phyloP scores from a whole-genome alignment of 257 asterid species.

The Nicotiana paniculata region DNA sequence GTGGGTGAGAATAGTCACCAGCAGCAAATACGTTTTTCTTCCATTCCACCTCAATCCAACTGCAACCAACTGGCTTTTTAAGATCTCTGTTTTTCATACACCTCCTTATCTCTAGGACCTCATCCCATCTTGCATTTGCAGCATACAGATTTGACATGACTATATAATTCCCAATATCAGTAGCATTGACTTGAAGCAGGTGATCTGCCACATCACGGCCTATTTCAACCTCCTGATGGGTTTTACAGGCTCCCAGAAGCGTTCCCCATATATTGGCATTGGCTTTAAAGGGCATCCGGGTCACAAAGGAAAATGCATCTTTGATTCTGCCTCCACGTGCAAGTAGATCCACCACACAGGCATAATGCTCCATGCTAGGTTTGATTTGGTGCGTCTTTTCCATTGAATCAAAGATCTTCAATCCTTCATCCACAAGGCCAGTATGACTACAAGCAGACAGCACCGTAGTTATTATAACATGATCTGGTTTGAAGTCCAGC shows the following conservation, averaged over 20 bases:
- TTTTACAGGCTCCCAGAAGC: slow-evolving; percentile 66
- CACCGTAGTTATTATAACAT: slow-evolving; percentile 59
- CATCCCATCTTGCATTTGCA: slow-evolving; percentile 77
- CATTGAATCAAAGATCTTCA: slow-evolving; percentile 50
- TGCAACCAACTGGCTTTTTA: slow-evolving; percentile 90
- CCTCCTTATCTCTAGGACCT: slow-evolving; percentile 64
- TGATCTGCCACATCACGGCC: slow-evolving; percentile 43
- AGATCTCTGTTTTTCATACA: slow-evolving; percentile 58
- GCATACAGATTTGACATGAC: slow-evolving; percentile 74
- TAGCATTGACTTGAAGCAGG: slow-evolving; percentile 32
- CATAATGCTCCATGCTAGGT: slow-evolving; percentile 74
- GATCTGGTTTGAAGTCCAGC: slow-evolving; percentile 57
- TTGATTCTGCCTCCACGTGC: slow-evolving; percentile 63
- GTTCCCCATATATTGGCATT: slow-evolving; percentile 67
- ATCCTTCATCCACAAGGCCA: slow-evolving; percentile 69
- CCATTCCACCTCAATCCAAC: slow-evolving; percentile 78
- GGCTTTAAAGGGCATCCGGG: slow-evolving; percentile 53
- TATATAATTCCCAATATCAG: slow-evolving; percentile 60
- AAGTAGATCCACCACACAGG: slow-evolving; percentile 79
- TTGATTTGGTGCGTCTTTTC: slow-evolving; percentile 39
- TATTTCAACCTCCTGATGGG: slow-evolving; percentile 56
- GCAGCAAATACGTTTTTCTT: slow-evolving; percentile 55
- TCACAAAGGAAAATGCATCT: slow-evolving; percentile 58
- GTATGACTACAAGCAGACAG: slow-evolving; percentile 82
- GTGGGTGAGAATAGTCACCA: slow-evolving; percentile 66